Evolutionary conservation across 2,329 filamentous ascomycete species (phyloP).

Genomic region (Exophiala dermatitidis): DNA sequence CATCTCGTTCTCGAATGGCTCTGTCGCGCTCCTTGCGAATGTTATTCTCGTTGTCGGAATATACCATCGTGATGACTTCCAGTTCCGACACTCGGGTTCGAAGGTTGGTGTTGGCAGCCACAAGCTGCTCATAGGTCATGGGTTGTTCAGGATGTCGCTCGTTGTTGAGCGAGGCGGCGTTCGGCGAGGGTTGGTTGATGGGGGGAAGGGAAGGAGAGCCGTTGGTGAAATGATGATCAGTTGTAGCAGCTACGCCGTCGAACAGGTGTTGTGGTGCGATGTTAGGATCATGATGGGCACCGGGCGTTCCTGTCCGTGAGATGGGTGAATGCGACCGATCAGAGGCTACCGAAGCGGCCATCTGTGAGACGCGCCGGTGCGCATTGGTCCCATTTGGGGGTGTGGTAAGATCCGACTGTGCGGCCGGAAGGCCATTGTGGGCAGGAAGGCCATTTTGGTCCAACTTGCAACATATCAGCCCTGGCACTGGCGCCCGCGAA

Average conservation of each 20-base stretch:
- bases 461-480: constrained; percentile 32
- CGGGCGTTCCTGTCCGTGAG: constrained; percentile 71
- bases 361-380: constrained; percentile 62
- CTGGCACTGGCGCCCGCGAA: too few species aligned
- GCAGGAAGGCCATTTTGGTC: constrained; percentile 53
- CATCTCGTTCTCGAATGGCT: constrained; percentile 69
- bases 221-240: constrained; percentile 56
- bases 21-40: constrained; percentile 64
- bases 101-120: constrained; percentile 74
- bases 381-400: constrained; percentile 51
- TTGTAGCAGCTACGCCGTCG: constrained; percentile 56
- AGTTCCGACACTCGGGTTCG: constrained; percentile 93
- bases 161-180: constrained; percentile 51
- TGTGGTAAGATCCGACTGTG: constrained; percentile 50
- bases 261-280: constrained; percentile 73
- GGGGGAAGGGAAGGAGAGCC: constrained; percentile 47
- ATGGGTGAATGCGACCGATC: constrained; percentile 72
- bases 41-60: constrained; percentile 48
- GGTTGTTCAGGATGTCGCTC: constrained; percentile 61
- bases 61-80: constrained; percentile 74
- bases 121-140: constrained; percentile 66
- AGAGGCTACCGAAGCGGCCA: constrained; percentile 62
- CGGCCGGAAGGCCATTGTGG: constrained; percentile 52
- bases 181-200: constrained; percentile 53
- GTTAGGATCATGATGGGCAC: constrained; percentile 60